Evolutionary conservation across 768 basidiomycete genomes (phyloP), one percentile per base, ranked within the genome.

Genomic region (Agaricus bisporus): DNA sequence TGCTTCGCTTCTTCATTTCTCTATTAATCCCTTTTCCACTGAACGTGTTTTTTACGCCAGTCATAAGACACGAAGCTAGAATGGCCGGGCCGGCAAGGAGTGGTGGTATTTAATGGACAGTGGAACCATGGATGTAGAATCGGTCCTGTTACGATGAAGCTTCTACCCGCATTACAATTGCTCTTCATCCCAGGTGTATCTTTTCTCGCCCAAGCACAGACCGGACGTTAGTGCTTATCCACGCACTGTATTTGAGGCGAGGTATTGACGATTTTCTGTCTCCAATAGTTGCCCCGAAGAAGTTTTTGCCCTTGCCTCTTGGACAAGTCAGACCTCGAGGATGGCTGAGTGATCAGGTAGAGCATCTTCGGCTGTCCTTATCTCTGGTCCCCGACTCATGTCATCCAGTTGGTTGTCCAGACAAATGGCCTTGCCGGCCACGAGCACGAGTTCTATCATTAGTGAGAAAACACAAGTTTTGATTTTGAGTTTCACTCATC

Each of bases 361-460:
- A 41, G 8, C 17, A 36, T 20, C 15, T 9, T 28, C 20, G 17
- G 12, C 22, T 1, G 11, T 1, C 28, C 18, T 6, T 32, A 18
- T 11, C 11, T 25, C 17, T 35, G 32, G 8, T 28, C 11, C 37
- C 5, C 41, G 17, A 44, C 20, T 32, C 18, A 28, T 28, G 9
- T 18, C 26, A 17, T 42, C 15, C 15, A 74, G 74, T 62, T 76
- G n/a, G 63, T 62, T 41, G 71, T 74, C 36, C 74, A 76, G 49
- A 73, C 69, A 0, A 70, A 74, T 56, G 73, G 74, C 12, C 63
- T 76, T 12, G 73, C 74, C 0, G 74, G 74, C 2, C 73, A 74
- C 51, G 63, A 71, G 50, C 74, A 76, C 49, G 72, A 76, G 57
- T 75, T 75, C 54, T 74, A 73, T 54, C 49, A 66, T 52, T 72